These are phyloP conservation scores for Pseudogymnoascus sp. DNA, from an alignment of 2,329 filamentous ascomycete species.

Conservation along the genomic window DNA sequence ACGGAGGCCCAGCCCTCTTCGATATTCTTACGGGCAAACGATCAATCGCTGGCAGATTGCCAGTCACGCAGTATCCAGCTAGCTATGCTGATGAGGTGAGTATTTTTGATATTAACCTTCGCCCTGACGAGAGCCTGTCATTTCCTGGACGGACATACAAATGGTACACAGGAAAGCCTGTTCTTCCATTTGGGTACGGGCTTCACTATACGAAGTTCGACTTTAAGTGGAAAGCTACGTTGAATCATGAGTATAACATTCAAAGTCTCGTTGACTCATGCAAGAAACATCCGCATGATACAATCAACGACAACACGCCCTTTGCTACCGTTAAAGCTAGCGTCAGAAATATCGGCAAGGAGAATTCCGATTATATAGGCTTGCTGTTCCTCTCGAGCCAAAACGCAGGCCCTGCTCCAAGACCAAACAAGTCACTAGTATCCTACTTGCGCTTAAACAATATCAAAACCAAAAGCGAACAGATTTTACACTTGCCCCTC, in stretches of 20 bases:
- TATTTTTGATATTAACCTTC: constrained; percentile 49
- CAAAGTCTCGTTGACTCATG: constrained; percentile 26
- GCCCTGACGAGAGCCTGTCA: constrained; percentile 31
- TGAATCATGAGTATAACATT: constrained; percentile 24
- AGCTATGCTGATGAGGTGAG: constrained; percentile 41
- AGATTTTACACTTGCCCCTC: constrained; percentile 32
- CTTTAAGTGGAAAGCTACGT: constrained; percentile 16
- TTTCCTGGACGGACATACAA: constrained; percentile 45
- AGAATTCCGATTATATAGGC: constrained; percentile 44
- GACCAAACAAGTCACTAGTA: constrained; percentile 44
- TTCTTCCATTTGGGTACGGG: constrained; percentile 47
- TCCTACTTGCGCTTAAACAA: constrained; percentile 36
- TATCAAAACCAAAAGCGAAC: constrained; percentile 23
- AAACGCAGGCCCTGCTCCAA: constrained; percentile 39
- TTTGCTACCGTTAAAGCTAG: constrained; percentile 29
- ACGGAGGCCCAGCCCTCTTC: constrained; percentile 47
- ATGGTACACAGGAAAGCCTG: constrained; percentile 45
- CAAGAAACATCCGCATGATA: neutral
- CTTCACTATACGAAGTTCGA: constrained; percentile 51
- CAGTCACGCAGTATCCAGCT: constrained; percentile 48
- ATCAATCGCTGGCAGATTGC: constrained; percentile 45
- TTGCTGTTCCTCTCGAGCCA: constrained; percentile 41
- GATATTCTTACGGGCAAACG: constrained; percentile 43
- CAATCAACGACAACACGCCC: constrained; percentile 25
- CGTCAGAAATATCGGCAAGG: constrained; percentile 41